These are phyloP conservation scores for Juncus inflexus DNA, from an alignment of 176 grass and related monocot genomes.

Conservation along the genomic window DNA sequence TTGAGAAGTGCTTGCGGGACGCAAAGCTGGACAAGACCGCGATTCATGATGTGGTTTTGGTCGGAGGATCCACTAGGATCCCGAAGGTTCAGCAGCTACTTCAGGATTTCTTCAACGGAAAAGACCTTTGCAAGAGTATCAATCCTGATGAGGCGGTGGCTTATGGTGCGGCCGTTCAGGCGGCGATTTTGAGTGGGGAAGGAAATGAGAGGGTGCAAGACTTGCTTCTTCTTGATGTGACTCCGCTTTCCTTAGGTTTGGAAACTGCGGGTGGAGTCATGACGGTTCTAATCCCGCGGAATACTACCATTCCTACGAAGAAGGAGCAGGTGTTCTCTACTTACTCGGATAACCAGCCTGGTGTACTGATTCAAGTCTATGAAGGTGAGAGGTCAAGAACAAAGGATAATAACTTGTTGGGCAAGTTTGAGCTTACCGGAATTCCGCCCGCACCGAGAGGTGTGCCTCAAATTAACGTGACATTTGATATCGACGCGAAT, in stretches of 20 bases:
- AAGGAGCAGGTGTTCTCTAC: slow-evolving; percentile 56
- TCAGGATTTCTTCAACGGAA: slow-evolving; percentile 39
- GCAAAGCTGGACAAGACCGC: slow-evolving; percentile 47
- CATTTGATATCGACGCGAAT: slow-evolving; percentile 67
- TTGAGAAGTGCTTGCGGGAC: slow-evolving; percentile 45
- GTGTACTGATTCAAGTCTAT: slow-evolving; percentile 47
- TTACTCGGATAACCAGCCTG: slow-evolving; percentile 49
- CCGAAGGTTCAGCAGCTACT: slow-evolving; percentile 32
- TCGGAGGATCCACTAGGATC: slow-evolving; percentile 32
- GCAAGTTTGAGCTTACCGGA: slow-evolving; percentile 63
- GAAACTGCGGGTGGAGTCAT: slow-evolving; percentile 23
- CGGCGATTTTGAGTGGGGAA: slow-evolving; percentile 37
- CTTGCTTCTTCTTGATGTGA: slow-evolving; percentile 23
- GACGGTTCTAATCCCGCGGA: slow-evolving; percentile 36
- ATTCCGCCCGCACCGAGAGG: slow-evolving; percentile 57
- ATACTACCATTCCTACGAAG: slow-evolving; percentile 62
- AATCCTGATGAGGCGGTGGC: slow-evolving; percentile 42
- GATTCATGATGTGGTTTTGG: slow-evolving; percentile 33
- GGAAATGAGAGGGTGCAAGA: slow-evolving; percentile 30
- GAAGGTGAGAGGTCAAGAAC: slow-evolving; percentile 59
- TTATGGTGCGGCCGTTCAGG: slow-evolving; percentile 41
- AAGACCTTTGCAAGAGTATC: slow-evolving; percentile 44
- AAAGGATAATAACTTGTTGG: slow-evolving; percentile 54
- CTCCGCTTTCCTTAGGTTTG: slow-evolving; percentile 16
- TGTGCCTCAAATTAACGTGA: slow-evolving; percentile 60